Evolutionary conservation across 148 eudicot species (phyloP), one percentile per base, ranked within the genome.

Genomic region (Fagopyrum tataricum): DNA sequence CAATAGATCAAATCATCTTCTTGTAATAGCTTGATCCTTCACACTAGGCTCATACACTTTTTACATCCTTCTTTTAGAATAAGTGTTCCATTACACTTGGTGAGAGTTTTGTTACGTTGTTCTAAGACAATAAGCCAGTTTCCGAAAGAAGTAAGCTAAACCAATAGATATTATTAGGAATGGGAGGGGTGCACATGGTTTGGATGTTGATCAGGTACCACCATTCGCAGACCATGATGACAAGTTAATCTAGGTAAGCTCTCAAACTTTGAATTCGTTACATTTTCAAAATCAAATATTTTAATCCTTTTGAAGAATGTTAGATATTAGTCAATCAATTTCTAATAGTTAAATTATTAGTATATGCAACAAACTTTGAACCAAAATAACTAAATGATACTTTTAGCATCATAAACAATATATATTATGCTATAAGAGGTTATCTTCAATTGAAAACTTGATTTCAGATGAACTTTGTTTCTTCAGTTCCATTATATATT

Each of bases 201-300:
- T 80, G 51, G 51, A 71, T 1, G 14, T 52, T 6, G 79, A 78
- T 14, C 77, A 56, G 40, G 48, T 64, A 59, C 84, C 82, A 0
- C 76, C 81, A 0, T 84, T 84, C 76, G 81, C 84, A 0, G 52
- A 12, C 13, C 31, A 37, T 12, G 44, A 67, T 0, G 83, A 87
- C 15, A 83, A 77, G 66, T 44, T 84, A 73, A 64, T 87, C 76
- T 81, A 76, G 90, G 90, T 81, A 18, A 40, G 6, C 37, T 31
- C 37, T 18, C 20, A 20, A 5, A 55, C 4, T 55, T 20, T 23
- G 21, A 55, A 55, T 20, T 20, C 21, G n/a, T 55, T 23, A 26
- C 20, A 52, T n/a, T 15, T 15, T 46, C 13, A 14, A 11, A 14
- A 46, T 6, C 14, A 10, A 46, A 46, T 46, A n/a, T n/a, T n/a